Percentiles rank a stretch among this genome's conserved stretches.
These are phyloP conservation scores for Apophysomyces trapeziformis DNA, from an alignment of 371 early-diverging fungal genomes.

Conservation along the genomic window DNA sequence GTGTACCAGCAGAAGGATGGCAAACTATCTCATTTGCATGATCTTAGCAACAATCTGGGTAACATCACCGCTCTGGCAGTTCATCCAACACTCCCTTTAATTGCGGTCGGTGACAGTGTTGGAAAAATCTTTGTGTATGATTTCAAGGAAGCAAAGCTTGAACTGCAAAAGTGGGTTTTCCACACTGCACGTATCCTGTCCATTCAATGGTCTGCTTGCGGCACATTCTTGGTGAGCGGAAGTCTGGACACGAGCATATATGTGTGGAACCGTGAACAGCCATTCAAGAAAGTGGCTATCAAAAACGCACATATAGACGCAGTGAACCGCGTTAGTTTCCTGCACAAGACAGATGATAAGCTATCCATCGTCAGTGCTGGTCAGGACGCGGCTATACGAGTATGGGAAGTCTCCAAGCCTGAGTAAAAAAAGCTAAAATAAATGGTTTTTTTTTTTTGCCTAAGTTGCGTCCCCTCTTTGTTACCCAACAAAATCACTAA, in stretches of 20 bases:
- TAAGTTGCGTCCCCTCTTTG: too few relatives aligned
- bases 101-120: constrained; percentile 85
- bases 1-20: constrained; percentile 37
- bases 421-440: constrained; percentile 19
- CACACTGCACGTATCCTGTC: constrained; percentile 87
- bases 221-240: constrained; percentile 77
- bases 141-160: constrained; percentile 55
- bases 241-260: constrained; percentile 90
- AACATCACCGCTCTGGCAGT: constrained; percentile 78
- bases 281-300: constrained; percentile 77
- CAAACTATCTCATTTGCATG: constrained; percentile 23
- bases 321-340: constrained; percentile 74
- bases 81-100: constrained; percentile 69
- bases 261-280: constrained; percentile 86
- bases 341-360: constrained; percentile 51
- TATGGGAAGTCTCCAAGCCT: constrained; percentile 62
- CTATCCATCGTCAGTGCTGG: constrained; percentile 71
- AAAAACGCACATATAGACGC: constrained; percentile 86
- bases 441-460: background rate
- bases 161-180: constrained; percentile 83
- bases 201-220: constrained; percentile 82
- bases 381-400: constrained; percentile 85
- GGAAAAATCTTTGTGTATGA: constrained; percentile 84
- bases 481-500: too few relatives aligned
- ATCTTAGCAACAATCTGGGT: constrained; percentile 60